Evolutionary conservation across 2,329 filamentous ascomycete species (phyloP).

Genomic region (Cercospora berteroae): DNA sequence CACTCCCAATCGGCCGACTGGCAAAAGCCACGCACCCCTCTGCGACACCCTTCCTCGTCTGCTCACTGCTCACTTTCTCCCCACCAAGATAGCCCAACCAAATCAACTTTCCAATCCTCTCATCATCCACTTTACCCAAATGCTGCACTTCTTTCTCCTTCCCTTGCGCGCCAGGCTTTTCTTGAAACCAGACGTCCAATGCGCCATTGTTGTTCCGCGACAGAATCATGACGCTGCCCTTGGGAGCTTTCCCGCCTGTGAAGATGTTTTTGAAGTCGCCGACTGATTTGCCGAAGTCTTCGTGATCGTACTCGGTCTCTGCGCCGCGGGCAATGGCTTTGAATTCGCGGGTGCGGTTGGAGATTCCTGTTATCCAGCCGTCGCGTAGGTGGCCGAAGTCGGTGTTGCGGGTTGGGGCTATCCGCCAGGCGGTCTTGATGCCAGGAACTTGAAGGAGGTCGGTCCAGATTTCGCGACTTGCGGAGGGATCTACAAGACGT

Average conservation of each 20-base stretch:
- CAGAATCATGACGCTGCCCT: conserved; percentile 74
- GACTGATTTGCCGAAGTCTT: conserved; percentile 72
- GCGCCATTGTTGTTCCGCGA: conserved; percentile 64
- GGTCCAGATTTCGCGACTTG: conserved; percentile 73
- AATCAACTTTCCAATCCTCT: conserved; percentile 73
- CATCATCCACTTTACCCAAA: conserved; percentile 73
- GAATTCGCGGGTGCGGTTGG: conserved; percentile 63
- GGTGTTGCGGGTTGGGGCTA: conserved; percentile 88
- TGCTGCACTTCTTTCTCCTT: conserved; percentile 45
- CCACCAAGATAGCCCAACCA: conserved; percentile 92
- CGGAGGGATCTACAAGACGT: conserved; percentile 65
- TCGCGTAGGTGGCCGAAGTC: conserved; percentile 92
- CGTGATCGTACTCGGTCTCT: conserved; percentile 61
- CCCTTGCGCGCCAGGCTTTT: conserved; percentile 42
- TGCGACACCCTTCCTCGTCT: conserved; percentile 75
- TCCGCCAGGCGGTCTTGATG: conserved; percentile 74
- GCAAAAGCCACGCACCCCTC: conserved; percentile 86
- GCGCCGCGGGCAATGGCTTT: conserved; percentile 42
- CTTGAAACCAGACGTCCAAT: conserved; percentile 67
- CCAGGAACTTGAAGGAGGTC: conserved; percentile 63
- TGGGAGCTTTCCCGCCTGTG: conserved; percentile 72
- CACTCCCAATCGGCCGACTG: conserved; percentile 80
- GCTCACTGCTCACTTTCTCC: conserved; percentile 80
- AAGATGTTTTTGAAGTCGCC: conserved; percentile 79
- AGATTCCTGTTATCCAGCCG: conserved; percentile 83